Conservation (phyloP, 2,329 filamentous ascomycete genomes). For the Diaporthe citriasiana region DNA sequence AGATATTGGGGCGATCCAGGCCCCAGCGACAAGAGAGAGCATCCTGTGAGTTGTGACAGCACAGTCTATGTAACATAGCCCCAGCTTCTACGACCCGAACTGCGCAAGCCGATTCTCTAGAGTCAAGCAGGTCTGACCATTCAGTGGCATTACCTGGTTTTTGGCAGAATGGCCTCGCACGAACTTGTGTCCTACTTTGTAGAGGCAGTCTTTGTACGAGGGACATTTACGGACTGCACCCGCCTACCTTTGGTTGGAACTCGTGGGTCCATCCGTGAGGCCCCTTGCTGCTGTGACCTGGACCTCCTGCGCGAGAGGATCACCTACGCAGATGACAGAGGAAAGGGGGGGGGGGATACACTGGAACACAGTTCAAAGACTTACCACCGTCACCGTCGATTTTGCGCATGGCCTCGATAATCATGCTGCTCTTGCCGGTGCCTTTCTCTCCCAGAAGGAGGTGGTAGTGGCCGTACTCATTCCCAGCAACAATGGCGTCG, state of each 20-base stretch:
- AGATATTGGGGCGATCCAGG: not conserved
- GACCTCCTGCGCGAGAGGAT: not conserved
- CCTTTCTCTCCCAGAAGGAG: constrained; percentile 95
- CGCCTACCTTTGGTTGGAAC: not conserved
- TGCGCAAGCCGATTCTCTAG: not conserved
- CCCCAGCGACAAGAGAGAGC: constrained; percentile 4
- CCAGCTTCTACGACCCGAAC: not conserved
- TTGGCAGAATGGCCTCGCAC: not conserved
- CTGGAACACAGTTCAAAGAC: not conserved
- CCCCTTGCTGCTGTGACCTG: constrained; percentile 8
- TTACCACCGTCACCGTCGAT: constrained; percentile 81
- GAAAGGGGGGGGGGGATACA: not conserved
- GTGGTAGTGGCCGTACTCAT: constrained; percentile 85
- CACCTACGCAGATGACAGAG: not conserved
- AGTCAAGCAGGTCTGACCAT: not conserved
- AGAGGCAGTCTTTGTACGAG: not conserved
- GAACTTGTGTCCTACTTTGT: not conserved
- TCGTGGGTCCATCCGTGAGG: not conserved
- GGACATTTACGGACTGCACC: not conserved
- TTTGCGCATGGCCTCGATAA: constrained; percentile 94
- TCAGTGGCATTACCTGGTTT: not conserved
- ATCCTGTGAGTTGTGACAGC: not conserved
- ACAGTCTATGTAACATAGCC: not conserved
- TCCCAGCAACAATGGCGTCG: constrained; percentile 85
- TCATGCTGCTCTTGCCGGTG: constrained; percentile 96